Evolutionary conservation across 441 rosid genomes (phyloP).

Genomic region (Eruca vesicaria): DNA sequence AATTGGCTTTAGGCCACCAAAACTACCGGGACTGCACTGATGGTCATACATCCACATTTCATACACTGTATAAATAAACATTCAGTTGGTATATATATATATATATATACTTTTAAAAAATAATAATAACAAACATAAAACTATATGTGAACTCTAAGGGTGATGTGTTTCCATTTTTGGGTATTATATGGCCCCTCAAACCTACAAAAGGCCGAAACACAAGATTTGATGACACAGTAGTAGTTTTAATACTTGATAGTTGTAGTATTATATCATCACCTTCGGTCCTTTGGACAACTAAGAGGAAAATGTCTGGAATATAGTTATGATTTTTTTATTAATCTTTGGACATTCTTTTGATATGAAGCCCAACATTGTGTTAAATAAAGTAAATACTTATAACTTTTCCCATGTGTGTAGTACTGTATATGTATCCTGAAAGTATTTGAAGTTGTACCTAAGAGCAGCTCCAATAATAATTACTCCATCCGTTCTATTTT

Average conservation of each 20-base stretch:
- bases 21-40: too few relatives aligned
- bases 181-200: neutral
- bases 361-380: neutral
- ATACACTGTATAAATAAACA: neutral
- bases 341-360: neutral
- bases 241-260: neutral
- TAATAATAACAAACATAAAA: neutral
- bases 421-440: neutral
- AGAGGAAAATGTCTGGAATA: neutral
- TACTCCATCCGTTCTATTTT: too few relatives aligned
- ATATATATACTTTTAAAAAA: neutral
- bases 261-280: too few relatives aligned
- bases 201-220: neutral
- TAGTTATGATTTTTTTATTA: neutral
- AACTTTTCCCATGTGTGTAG: neutral
- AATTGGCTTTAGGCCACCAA: too few relatives aligned
- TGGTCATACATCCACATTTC: neutral
- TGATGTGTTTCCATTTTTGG: neutral
- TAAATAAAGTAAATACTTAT: neutral
- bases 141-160: neutral
- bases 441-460: neutral
- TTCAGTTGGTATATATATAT: neutral
- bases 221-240: neutral
- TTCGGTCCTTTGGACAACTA: neutral
- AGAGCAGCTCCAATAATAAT: too few relatives aligned